Conservation (phyloP, 495 filamentous ascomycete species). For the Letharia columbiana region DNA sequence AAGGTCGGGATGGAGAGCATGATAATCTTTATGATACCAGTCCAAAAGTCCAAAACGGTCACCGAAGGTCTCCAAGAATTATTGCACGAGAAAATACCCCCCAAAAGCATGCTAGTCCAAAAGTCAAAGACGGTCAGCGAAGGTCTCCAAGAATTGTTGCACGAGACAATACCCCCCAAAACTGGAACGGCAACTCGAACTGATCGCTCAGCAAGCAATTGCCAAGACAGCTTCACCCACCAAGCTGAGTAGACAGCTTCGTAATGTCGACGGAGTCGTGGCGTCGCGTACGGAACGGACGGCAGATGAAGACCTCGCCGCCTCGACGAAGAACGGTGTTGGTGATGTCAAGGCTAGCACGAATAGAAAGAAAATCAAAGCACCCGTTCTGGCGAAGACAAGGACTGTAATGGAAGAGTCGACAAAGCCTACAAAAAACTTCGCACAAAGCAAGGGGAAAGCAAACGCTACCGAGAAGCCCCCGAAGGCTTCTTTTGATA, state of each 20-base stretch:
- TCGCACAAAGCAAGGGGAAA: not conserved
- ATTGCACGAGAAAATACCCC: not conserved
- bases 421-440: constrained; percentile 1
- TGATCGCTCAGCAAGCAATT: not conserved
- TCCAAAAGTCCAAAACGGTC: not conserved
- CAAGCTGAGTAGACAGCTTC: constrained; percentile 8
- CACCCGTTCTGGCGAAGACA: not conserved
- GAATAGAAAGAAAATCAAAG: not conserved
- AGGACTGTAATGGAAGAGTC: not conserved
- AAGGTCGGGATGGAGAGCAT: not conserved
- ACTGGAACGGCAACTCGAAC: not conserved
- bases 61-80: not conserved
- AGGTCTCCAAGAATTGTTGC: too few species aligned
- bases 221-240: not conserved
- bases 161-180: not conserved
- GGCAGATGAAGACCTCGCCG: not conserved
- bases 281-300: not conserved
- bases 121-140: not conserved
- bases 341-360: not conserved
- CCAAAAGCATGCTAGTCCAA: constrained; percentile 5
- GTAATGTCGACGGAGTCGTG: not conserved
- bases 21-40: constrained; percentile 11
- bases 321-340: too few species aligned
- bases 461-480: not conserved
- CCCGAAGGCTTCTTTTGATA: not conserved